Evolutionary conservation across 495 filamentous ascomycete species (phyloP).

Genomic region (Apodospora peruviana): DNA sequence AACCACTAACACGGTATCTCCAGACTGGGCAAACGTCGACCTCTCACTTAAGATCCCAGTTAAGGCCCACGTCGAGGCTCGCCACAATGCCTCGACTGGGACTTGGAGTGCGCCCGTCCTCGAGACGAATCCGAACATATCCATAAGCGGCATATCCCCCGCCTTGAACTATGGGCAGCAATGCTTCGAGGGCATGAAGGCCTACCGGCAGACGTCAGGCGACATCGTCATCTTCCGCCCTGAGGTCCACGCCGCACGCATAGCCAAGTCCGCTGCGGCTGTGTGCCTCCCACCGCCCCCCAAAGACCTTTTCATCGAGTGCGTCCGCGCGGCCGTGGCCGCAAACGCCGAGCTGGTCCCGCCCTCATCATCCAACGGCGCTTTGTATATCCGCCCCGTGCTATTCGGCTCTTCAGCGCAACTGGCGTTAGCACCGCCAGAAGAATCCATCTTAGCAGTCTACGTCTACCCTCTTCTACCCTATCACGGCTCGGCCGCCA

Average conservation of each 20-base stretch:
- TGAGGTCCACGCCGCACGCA: slow-evolving; percentile 27
- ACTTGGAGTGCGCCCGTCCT: slow-evolving; percentile 36
- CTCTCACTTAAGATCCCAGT: slow-evolving; percentile 15
- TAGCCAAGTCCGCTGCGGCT: slow-evolving; percentile 22
- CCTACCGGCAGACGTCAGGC: slow-evolving; percentile 24
- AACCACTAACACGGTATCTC: no score
- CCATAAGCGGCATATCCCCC: slow-evolving; percentile 39
- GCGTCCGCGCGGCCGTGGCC: slow-evolving; percentile 32
- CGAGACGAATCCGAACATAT: slow-evolving; percentile 36
- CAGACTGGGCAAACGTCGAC: slow-evolving; percentile 1
- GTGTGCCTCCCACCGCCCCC: slow-evolving; percentile 39
- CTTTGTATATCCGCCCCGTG: slow-evolving; percentile 41
- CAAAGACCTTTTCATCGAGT: slow-evolving; percentile 27
- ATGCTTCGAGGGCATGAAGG: slow-evolving; percentile 28
- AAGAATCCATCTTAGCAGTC: slow-evolving; percentile 36
- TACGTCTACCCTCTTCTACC: slow-evolving; percentile 34
- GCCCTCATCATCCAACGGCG: slow-evolving; percentile 30
- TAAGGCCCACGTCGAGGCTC: slow-evolving; percentile 43
- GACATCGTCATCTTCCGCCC: slow-evolving; percentile 40
- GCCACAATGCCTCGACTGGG: slow-evolving; percentile 26
- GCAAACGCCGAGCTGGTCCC: slow-evolving; percentile 41
- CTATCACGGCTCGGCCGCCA: slow-evolving; percentile 32
- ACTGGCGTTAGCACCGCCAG: slow-evolving; percentile 25
- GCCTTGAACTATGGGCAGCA: slow-evolving; percentile 43
- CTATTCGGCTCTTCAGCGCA: slow-evolving; percentile 34